Percentiles rank a stretch among this genome's conserved stretches.
phyloP scores from a whole-genome alignment of 768 basidiomycete species.

The Lentinula lateritia region DNA sequence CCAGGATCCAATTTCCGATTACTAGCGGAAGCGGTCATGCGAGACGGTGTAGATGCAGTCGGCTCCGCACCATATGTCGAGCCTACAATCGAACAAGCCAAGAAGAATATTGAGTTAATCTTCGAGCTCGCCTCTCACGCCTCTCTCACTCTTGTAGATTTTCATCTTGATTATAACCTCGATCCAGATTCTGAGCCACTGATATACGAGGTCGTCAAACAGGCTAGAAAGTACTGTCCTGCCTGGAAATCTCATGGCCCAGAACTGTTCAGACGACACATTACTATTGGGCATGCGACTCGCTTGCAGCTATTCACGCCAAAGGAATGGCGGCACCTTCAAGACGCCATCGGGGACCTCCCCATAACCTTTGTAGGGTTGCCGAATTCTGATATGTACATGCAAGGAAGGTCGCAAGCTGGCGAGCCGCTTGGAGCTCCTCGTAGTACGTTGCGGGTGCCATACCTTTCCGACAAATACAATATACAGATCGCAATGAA shows the following conservation, averaged over 20 bases:
- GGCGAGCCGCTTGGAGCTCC: slow-evolving; percentile 36
- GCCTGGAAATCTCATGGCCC: slow-evolving; percentile 14
- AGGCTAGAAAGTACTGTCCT: slow-evolving; percentile 23
- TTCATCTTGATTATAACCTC: slow-evolving; percentile 67
- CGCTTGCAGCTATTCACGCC: slow-evolving; percentile 46
- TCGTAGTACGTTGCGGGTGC: slow-evolving; percentile 50
- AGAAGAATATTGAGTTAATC: slow-evolving; percentile 47
- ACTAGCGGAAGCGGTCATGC: slow-evolving; percentile 34
- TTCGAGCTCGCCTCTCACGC: slow-evolving; percentile 38
- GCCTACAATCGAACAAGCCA: slow-evolving; percentile 37
- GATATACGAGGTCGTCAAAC: slow-evolving; percentile 47
- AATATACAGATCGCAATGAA: slow-evolving; percentile 48
- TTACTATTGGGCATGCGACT: slow-evolving; percentile 59
- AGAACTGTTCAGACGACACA: slow-evolving; percentile 21
- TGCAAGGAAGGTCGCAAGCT: slow-evolving; percentile 46
- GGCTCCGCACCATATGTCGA: slow-evolving; percentile 69
- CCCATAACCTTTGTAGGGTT: slow-evolving; percentile 52
- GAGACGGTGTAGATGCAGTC: slow-evolving; percentile 40
- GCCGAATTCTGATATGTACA: slow-evolving; percentile 64
- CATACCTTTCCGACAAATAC: slow-evolving; percentile 37
- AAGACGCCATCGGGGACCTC: slow-evolving; percentile 33
- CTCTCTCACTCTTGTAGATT: slow-evolving; percentile 42
- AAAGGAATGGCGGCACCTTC: slow-evolving; percentile 39
- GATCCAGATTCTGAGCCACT: slow-evolving; percentile 45
- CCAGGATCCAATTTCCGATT: slow-evolving; percentile 42